phyloP scores from a whole-genome alignment of 192 early-diverging fungal species.

The Martensiomyces pterosporus region DNA sequence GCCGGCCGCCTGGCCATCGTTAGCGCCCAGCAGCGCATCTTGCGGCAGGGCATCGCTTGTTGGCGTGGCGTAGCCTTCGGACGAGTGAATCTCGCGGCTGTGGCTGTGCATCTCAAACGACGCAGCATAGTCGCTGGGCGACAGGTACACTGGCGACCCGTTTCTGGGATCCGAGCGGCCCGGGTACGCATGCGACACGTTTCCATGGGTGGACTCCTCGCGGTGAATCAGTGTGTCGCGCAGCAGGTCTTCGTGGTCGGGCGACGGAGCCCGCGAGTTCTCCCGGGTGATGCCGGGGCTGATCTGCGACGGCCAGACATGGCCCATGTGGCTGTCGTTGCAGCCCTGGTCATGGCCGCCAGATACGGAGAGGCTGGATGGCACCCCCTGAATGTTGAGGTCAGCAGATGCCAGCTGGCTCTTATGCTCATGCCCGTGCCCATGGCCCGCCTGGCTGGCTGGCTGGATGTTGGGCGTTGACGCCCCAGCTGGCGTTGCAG shows the following conservation, averaged over 20 bases:
- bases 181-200: constrained; percentile 4
- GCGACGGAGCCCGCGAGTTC: constrained; percentile 29
- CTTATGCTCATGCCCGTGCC: background rate
- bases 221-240: background rate
- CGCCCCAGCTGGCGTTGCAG: background rate
- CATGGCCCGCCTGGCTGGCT: background rate
- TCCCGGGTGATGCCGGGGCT: constrained; percentile 39
- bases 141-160: constrained; percentile 47
- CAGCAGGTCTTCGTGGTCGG: background rate
- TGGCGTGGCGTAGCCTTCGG: too few species aligned
- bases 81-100: background rate
- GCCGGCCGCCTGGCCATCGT: background rate
- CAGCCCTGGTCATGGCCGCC: constrained; percentile 39
- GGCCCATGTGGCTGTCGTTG: constrained; percentile 18
- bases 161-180: constrained; percentile 43
- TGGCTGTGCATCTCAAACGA: constrained; percentile 38
- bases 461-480: too few species aligned
- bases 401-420: background rate
- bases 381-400: constrained; percentile 16
- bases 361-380: constrained; percentile 35
- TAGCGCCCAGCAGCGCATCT: too few species aligned
- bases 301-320: constrained; percentile 50
- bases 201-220: background rate
- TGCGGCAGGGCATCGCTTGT: background rate
- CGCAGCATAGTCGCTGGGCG: constrained; percentile 37